Conservation (phyloP, 805 yeast genomes). For the Wickerhamiella sorbophila region DNA sequence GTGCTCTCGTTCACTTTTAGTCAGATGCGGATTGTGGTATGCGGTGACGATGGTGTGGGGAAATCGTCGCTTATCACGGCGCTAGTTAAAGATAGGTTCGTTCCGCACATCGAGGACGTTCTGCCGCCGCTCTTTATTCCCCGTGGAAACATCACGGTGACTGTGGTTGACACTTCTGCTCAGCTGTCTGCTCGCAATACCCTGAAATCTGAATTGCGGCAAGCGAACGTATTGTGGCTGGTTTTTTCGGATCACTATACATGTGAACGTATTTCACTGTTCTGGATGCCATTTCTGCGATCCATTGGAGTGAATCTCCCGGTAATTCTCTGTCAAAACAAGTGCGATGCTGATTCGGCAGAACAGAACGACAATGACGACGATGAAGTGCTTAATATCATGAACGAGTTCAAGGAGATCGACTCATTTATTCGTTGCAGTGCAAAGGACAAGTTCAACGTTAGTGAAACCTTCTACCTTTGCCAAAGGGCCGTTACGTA, state of each 20-base stretch:
- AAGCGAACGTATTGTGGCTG: conserved; percentile 87
- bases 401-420: conserved; percentile 85
- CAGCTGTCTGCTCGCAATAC: conserved; percentile 40
- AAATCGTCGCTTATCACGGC: conserved; percentile 51
- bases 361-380: conserved; percentile 26
- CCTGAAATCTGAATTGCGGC: conserved; percentile 59
- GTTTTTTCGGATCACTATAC: conserved; percentile 90
- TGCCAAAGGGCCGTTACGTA: conserved; percentile 89
- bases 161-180: conserved; percentile 64
- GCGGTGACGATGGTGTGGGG: conserved; percentile 75
- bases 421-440: conserved; percentile 84
- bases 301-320: conserved; percentile 91
- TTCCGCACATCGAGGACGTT: conserved; percentile 61
- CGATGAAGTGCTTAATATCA: conserved; percentile 74
- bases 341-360: conserved; percentile 34
- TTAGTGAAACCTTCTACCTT: conserved; percentile 80
- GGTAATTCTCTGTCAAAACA: conserved; percentile 79
- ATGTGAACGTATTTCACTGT: conserved; percentile 76
- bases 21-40: conserved; percentile 63
- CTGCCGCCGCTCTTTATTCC: conserved; percentile 80
- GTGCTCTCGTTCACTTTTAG: background rate
- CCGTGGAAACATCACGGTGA: conserved; percentile 47
- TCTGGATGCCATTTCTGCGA: conserved; percentile 90
- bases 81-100: conserved; percentile 66
- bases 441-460: conserved; percentile 71